Evolutionary conservation across 2,329 filamentous ascomycete species (phyloP), one percentile per base, ranked within the genome.

Genomic region (Colletotrichum sojae): DNA sequence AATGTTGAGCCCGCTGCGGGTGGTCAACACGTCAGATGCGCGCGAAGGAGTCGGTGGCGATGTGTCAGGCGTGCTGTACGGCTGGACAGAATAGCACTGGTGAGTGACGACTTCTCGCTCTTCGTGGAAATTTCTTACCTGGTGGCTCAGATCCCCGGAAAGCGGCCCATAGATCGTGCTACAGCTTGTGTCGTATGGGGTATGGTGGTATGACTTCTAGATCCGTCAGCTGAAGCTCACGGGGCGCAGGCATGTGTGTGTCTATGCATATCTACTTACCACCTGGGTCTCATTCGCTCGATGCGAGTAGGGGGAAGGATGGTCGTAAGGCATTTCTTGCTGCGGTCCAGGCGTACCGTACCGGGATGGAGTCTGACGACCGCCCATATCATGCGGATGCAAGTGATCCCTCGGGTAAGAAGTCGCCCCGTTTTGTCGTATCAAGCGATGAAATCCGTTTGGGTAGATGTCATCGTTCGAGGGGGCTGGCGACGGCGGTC

Each of bases 31-130:
- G 18, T 82, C 80, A 12, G 75, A 73, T 22, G 76, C 74, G 20
- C 77, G 75, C 6, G 79, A 79, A 10, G 83, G 83, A 16, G 83
- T 84, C 15, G 83, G 82, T 2, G 87, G 85, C 39, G 86, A 88
- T 60, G 82, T 84, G 31, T 84, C 85, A 0, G 86, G 85, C 6
- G 86, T 88, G 74, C 78, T 83, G 74, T 86, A 86, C 43, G 81
- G 79, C 71, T 83, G 78, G 4, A 9, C 8, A 57, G 70, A 45
- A 72, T 18, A 52, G 3, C 12, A 40, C 63, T 49, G 6, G 67
- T 70, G 36, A 70, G 67, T 54, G 22, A 20, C 3, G 6, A 22
- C 18, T 49, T 13, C 20, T 22, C n/a, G 9, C 10, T 12, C 46
- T 20, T 8, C 18, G 46, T 20, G n/a, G 46, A 4, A 22, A 2